Base-by-base conservation (phyloP, 345 rosid genomes). In the Citrus sinensis region DNA sequence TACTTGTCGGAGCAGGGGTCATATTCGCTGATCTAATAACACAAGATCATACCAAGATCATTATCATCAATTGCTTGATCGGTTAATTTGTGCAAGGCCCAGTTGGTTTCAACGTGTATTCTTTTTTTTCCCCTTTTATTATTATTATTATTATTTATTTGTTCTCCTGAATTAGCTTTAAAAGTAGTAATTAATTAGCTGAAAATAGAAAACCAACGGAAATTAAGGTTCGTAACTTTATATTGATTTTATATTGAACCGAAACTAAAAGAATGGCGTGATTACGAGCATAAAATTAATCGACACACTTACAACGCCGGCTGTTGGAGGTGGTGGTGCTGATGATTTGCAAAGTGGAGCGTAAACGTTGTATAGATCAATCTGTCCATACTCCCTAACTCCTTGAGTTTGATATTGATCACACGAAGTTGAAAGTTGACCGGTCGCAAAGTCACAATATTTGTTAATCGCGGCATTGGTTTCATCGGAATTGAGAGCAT, bases 401-500 rank as follows among this genome's bases (percentile, higher is more conserved):
- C 42, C 84, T 69, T 55, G 59, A 19, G 0, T 35, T 22, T 5
- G n/a, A 70, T 70, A 79, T 2, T 65, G 19, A 0, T 16, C 5
- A 24, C 92, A 89, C 32, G 58, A 29, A 24, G 1, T 39, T 24
- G 86, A 72, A 32, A 56, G 55, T 22, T 83, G 46, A 6, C 74
- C 75, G 2, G 67, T 46, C 51, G 24, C 32, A 70, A 80, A 84
- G 70, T 82, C 72, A 75, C 93, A 90, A 42, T 82, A 54, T 68
- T 74, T 79, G 54, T 46, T 73, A 10, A 90, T 81, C 39, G 69
- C 84, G 34, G 74, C 58, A 30, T 87, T 32, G 34, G 87, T 84
- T 79, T 90, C 88, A 42, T 90, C 89, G 1, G 89, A 85, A 67
- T 76, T 88, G 55, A 90, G 74, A 37, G 90, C 89, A 70, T 87